These are phyloP conservation scores for Aphanomyces stellatus DNA, from an alignment of 352 stramenopile species.

Conservation along the genomic window DNA sequence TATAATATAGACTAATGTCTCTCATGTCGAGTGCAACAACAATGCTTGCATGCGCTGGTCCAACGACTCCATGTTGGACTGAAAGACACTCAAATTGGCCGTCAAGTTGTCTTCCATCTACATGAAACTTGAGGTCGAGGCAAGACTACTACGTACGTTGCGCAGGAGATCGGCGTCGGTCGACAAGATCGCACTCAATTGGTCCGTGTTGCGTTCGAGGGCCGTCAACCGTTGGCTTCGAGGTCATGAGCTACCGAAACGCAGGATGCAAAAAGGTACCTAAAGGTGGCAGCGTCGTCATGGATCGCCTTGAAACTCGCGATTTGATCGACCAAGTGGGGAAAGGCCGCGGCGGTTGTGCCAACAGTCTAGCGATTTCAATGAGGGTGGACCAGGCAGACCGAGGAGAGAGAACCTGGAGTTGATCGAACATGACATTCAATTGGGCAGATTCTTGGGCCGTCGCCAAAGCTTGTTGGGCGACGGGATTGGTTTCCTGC, in stretches of 20 bases:
- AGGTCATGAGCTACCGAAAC: constrained; percentile 23
- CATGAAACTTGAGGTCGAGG: constrained; percentile 8
- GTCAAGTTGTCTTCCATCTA: constrained; percentile 70
- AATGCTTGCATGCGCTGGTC: constrained; percentile 59
- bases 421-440: constrained; percentile 59
- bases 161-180: constrained; percentile 50
- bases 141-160: constrained; percentile 41
- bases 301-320: constrained; percentile 63
- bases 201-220: constrained; percentile 51
- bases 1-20: too few relatives aligned
- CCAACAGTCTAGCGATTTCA: constrained; percentile 38
- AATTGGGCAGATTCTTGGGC: constrained; percentile 60
- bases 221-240: constrained; percentile 41
- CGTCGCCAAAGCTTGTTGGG: constrained; percentile 44
- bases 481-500: constrained; percentile 47
- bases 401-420: constrained; percentile 19
- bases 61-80: constrained; percentile 64
- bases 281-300: constrained; percentile 31
- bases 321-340: constrained; percentile 59
- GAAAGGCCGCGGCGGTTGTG: constrained; percentile 46
- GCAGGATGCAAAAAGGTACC: not conserved
- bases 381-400: too few relatives aligned
- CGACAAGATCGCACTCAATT: constrained; percentile 46
- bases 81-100: constrained; percentile 67
- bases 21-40: too few relatives aligned